Base-by-base conservation (phyloP, 2,329 filamentous ascomycete genomes). In the Mycogone perniciosa region DNA sequence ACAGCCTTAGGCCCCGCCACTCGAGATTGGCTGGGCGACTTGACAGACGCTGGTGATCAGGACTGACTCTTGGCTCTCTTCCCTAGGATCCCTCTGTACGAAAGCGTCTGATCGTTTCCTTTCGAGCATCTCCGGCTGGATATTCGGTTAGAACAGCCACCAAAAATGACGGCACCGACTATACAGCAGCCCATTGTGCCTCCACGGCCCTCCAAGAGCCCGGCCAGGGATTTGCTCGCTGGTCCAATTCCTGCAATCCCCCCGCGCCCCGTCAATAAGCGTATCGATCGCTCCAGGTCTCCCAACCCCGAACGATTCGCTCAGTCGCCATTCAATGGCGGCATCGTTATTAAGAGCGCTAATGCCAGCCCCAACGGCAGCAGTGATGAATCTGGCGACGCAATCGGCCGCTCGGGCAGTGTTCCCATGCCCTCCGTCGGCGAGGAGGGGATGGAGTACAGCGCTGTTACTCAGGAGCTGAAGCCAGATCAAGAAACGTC, bases 391-490 rank as follows among this genome's bases (percentile, higher is more conserved):
- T 62, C 67, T 57, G 66, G 64, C 46, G 72, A 77, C 40, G 68
- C 71, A 37, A 66, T 77, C 56, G 71, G 77, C 39, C 86, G 89
- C 46, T 82, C 87, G 34, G 80, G 82, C 44, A 95, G 88, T 64
- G 88, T 96, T 51, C 80, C 81, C 33, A 79, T 96, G 64, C 92
- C 92, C 11, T 87, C 87, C 1, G 78, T 96, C 50, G 92, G 92
- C 52, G 85, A 96, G 65, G 92, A 96, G 71, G 92, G 92, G 56
- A 82, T 77, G 59, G 92, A 96, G 71, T 96, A 96, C 70, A 88
- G 82, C 47, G 85, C 67, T 26, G 66, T 77, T 33, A 62, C 75
- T 33, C 72, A 75, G n/a, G 76, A 78, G 55, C 48, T 62, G 46
- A 48, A 59, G 44, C 52, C 56, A 20, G 59, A 58, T 31, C 48